phyloP scores from a whole-genome alignment of 768 basidiomycete genomes.

The Lanmaoa pseudosensibilis region DNA sequence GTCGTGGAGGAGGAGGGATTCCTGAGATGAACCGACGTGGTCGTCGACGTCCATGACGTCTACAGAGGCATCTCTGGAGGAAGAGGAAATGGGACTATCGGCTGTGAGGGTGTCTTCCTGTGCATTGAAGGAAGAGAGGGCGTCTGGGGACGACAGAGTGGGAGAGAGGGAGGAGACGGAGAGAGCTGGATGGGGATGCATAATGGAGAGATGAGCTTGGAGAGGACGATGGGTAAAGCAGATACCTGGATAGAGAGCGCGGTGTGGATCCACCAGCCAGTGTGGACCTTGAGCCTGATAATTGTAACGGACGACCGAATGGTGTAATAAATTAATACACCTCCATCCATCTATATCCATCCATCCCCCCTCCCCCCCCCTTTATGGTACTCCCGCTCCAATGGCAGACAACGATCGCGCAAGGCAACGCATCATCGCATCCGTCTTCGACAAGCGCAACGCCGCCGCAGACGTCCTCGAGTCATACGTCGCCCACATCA shows the following conservation, averaged over 20 bases:
- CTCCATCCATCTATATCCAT: too few species aligned
- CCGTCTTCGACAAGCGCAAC: slow-evolving; percentile 77
- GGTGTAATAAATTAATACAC: too few species aligned
- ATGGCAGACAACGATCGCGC: slow-evolving; percentile 50
- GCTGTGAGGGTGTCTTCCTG: slow-evolving; percentile 30
- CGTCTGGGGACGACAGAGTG: slow-evolving; percentile 34
- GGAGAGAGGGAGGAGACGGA: slow-evolving; percentile 26
- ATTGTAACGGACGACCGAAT: too few species aligned
- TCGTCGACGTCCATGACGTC: slow-evolving; percentile 32
- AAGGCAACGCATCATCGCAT: slow-evolving; percentile 72
- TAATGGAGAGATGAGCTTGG: slow-evolving; percentile 5
- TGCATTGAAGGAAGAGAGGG: slow-evolving; percentile 33
- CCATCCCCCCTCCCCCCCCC: too few species aligned
- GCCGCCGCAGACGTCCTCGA: slow-evolving; percentile 67
- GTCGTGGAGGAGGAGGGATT: slow-evolving; percentile 28
- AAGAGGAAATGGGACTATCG: slow-evolving; percentile 33
- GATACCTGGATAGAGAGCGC: slow-evolving; percentile 10
- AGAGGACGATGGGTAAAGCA: slow-evolving; percentile 3
- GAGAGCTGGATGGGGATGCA: slow-evolving; percentile 17
- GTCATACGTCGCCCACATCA: slow-evolving; percentile 82
- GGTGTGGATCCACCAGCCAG: too few species aligned
- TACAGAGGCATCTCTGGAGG: slow-evolving; percentile 34
- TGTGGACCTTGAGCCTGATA: too few species aligned
- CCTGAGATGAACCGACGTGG: slow-evolving; percentile 24
- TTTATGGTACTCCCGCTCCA: too few species aligned